These are phyloP conservation scores for Verticillium isaacii DNA, from an alignment of 2,329 filamentous ascomycete species.

Conservation along the genomic window DNA sequence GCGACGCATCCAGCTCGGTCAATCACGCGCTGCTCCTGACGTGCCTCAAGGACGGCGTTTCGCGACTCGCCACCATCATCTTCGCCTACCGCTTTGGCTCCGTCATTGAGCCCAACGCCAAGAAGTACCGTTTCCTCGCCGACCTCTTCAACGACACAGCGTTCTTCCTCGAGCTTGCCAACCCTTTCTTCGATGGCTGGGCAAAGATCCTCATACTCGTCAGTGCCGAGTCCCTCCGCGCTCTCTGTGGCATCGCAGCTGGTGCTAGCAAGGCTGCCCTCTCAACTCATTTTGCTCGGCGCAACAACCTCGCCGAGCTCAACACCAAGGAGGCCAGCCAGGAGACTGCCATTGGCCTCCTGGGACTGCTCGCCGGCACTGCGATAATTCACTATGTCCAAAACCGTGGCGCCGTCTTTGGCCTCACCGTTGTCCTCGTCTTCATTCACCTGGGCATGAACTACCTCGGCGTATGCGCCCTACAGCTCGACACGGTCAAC, in stretches of 20 bases:
- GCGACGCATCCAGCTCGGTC: slow-evolving; percentile 72
- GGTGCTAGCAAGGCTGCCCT: slow-evolving; percentile 87
- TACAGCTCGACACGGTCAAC: slow-evolving; percentile 81
- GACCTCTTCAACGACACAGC: slow-evolving; percentile 86
- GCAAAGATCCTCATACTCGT: slow-evolving; percentile 47
- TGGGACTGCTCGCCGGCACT: slow-evolving; percentile 83
- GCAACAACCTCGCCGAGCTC: slow-evolving; percentile 84
- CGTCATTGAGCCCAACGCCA: slow-evolving; percentile 84
- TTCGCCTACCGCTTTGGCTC: slow-evolving; percentile 81
- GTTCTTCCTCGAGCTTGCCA: slow-evolving; percentile 80
- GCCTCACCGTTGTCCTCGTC: slow-evolving; percentile 66
- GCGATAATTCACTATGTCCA: slow-evolving; percentile 74
- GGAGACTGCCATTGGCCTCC: slow-evolving; percentile 84
- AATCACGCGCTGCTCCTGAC: slow-evolving; percentile 79
- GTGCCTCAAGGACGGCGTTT: slow-evolving; percentile 76
- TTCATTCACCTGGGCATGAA: slow-evolving; percentile 78
- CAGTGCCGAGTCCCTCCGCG: slow-evolving; percentile 44
- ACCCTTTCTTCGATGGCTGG: slow-evolving; percentile 61
- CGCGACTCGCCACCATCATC: slow-evolving; percentile 76
- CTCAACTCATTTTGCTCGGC: slow-evolving; percentile 84
- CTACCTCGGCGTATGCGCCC: slow-evolving; percentile 76
- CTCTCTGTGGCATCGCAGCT: slow-evolving; percentile 83
- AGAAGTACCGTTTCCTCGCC: slow-evolving; percentile 80
- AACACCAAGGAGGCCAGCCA: slow-evolving; percentile 95
- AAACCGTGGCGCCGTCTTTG: slow-evolving; percentile 68